Percentiles rank a stretch among this genome's conserved stretches.
phyloP scores from a whole-genome alignment of 129 eudicot genomes.

The Tagetes erecta region DNA sequence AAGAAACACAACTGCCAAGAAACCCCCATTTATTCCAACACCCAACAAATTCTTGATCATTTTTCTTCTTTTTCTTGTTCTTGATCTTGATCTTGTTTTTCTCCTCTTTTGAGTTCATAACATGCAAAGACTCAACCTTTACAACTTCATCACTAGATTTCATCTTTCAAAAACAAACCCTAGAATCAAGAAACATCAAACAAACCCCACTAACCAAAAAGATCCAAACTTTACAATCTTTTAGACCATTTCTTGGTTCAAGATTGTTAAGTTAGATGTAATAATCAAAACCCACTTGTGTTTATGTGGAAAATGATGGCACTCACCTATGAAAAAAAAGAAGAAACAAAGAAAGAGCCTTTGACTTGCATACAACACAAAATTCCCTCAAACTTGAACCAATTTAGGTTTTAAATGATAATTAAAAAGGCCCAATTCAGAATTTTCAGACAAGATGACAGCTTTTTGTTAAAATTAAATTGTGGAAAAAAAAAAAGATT shows the following conservation, averaged over 20 bases:
- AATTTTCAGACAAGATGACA: constrained; percentile 29
- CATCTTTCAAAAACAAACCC: constrained; percentile 57
- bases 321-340: constrained; percentile 27
- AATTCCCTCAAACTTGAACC: constrained; percentile 23
- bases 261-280: constrained; percentile 27
- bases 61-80: constrained; percentile 57
- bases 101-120: constrained; percentile 49
- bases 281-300: constrained; percentile 47
- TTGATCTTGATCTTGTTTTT: constrained; percentile 43
- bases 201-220: constrained; percentile 20
- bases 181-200: constrained; percentile 35
- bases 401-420: constrained; percentile 28
- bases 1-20: constrained; percentile 81
- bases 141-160: constrained; percentile 53
- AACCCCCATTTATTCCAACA: constrained; percentile 83
- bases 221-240: constrained; percentile 18
- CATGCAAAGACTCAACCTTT: constrained; percentile 66
- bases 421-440: constrained; percentile 22
- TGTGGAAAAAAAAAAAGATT: constrained; percentile 32
- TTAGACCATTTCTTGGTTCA: constrained; percentile 28
- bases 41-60: constrained; percentile 53
- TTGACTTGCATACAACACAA: constrained; percentile 41
- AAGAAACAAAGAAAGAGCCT: constrained; percentile 21
- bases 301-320: constrained; percentile 24
- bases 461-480: constrained; percentile 22